Evolutionary conservation across 371 early-diverging fungal species (phyloP).

Genomic region (Mortierella polycephala): DNA sequence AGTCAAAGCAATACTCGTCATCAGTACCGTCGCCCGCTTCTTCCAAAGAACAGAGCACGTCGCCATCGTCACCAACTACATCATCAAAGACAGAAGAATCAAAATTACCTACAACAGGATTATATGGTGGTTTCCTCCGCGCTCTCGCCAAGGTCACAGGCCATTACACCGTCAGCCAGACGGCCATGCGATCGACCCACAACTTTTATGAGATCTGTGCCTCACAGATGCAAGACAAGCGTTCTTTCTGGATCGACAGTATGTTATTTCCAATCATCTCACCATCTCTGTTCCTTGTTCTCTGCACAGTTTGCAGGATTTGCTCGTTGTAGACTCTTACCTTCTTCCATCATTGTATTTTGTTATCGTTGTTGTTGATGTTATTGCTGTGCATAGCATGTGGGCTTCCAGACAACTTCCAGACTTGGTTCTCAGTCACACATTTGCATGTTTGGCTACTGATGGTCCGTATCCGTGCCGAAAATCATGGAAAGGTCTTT

Average conservation of each 20-base stretch:
- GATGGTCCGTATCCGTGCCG: constrained; percentile 84
- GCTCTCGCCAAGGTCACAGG: constrained; percentile 63
- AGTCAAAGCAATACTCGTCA: constrained; percentile 18
- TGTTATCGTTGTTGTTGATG: neutral
- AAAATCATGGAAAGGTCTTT: constrained; percentile 76
- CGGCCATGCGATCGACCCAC: constrained; percentile 67
- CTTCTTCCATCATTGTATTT: neutral
- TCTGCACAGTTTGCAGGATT: neutral
- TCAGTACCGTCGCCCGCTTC: constrained; percentile 6
- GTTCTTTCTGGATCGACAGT: constrained; percentile 68
- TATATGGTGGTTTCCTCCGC: constrained; percentile 38
- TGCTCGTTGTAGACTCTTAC: too few species aligned
- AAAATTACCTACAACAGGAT: constrained; percentile 17
- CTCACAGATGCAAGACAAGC: constrained; percentile 61
- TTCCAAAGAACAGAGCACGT: constrained; percentile 1
- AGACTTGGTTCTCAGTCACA: constrained; percentile 94
- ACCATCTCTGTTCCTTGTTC: neutral
- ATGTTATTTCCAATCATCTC: constrained; percentile 15
- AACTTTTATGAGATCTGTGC: constrained; percentile 65
- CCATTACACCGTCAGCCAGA: constrained; percentile 65
- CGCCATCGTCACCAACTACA: constrained; percentile 1
- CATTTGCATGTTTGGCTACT: constrained; percentile 95
- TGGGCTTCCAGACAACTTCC: constrained; percentile 88
- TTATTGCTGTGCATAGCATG: constrained; percentile 57
- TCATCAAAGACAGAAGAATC: constrained; percentile 1